Base-by-base conservation (phyloP, 768 basidiomycete species). In the Russula sp. region DNA sequence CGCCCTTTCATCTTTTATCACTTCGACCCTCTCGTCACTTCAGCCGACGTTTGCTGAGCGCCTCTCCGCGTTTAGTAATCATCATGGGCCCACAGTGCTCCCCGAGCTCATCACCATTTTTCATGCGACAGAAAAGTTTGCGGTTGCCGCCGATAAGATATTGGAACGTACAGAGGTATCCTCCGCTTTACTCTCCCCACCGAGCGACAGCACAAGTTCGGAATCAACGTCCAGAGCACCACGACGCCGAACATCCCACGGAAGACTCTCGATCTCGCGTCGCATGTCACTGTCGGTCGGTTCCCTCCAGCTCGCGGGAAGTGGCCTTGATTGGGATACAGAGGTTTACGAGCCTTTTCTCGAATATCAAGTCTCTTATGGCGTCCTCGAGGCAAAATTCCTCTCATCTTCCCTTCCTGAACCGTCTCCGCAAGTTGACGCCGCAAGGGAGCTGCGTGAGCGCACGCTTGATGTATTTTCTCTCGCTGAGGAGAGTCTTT, bases 271-370 rank as follows among this genome's bases (percentile, higher is more conserved):
- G 66, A 74, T 75, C 65, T 63, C 64, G 70, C 63, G 70, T 65
- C 51, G 67, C n/a, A 36, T 69, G 46, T 70, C 71, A 13, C 66
- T 71, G 26, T 74, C 73, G 38, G 72, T 73, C 18, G 64, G 59
- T 32, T 26, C 46, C 16, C 50, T 58, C n/a, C 57, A 48, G 48
- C 60, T 57, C 28, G 36, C 62, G 62, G 59, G 66, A 48, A 62
- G 57, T 18, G 63, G 61, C 7, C 61, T 68, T 68, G 86, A 88
- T 63, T 98, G 97, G 97, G 94, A 98, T 71, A 88, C 87, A 61
- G 87, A 89, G 57, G 78, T 99, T 18, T 97, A 94, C 73, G 94
- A 95, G 72, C 93, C 96, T 2, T 98, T 98, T 77, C 80, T 96
- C 28, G 91, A 95, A 70, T 2, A 89, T 66, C 96, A 98, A 70